Percentiles rank a stretch among this genome's conserved stretches.
These are phyloP conservation scores for Trichoderma sp. DNA, from an alignment of 2,329 filamentous ascomycete genomes.

Conservation along the genomic window DNA sequence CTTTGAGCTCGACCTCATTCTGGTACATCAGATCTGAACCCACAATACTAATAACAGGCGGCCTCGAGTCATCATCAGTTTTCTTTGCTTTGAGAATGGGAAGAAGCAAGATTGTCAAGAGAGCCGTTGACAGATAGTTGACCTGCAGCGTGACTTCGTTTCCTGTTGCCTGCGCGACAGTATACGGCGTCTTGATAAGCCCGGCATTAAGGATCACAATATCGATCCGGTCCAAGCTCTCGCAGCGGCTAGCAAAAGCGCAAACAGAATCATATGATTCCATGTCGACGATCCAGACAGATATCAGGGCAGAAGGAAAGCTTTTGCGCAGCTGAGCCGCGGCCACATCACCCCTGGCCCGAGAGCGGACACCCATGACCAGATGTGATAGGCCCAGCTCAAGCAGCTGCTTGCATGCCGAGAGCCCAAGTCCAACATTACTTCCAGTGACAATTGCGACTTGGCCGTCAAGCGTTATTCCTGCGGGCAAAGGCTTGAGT, in stretches of 20 bases:
- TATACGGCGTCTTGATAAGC: background rate
- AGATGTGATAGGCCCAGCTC: conserved; percentile 32
- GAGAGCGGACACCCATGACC: conserved; percentile 36
- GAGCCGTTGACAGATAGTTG: conserved; percentile 6
- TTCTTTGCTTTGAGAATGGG: background rate
- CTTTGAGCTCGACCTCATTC: background rate
- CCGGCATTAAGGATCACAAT: background rate
- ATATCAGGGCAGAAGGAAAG: conserved; percentile 24
- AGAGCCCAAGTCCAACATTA: conserved; percentile 36
- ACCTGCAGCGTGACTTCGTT: background rate
- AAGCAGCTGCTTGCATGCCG: conserved; percentile 36
- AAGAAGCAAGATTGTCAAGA: background rate
- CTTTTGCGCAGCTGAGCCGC: conserved; percentile 28
- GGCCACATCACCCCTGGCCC: conserved; percentile 30
- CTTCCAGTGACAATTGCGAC: conserved; percentile 36
- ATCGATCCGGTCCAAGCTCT: background rate
- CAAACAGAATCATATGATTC: background rate
- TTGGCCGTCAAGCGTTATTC: conserved; percentile 14
- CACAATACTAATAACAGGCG: background rate
- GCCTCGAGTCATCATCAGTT: no score
- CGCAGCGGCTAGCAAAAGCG: background rate
- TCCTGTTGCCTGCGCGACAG: background rate
- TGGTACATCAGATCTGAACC: background rate
- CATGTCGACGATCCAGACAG: conserved; percentile 15
- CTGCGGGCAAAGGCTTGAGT: background rate